Percentiles rank a stretch among this genome's conserved stretches.
These are phyloP conservation scores for Phaeodactylum tricornutum DNA, from an alignment of 108 stramenopile genomes.

Conservation along the genomic window DNA sequence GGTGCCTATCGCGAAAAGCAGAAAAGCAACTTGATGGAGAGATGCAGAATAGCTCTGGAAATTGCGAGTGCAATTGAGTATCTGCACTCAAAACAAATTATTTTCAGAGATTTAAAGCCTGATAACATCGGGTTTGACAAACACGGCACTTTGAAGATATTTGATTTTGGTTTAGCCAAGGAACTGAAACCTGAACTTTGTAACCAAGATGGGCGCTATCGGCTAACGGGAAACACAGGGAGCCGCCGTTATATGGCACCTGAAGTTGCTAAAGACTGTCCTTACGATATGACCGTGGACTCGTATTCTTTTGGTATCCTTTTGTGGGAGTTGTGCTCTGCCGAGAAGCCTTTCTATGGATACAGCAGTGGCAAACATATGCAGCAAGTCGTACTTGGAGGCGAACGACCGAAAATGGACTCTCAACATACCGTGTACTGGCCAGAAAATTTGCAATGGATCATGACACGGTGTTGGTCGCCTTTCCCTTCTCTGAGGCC, in stretches of 20 bases:
- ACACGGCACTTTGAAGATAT: conserved; percentile 22
- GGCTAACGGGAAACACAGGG: conserved; percentile 51
- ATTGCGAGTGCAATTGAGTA: conserved; percentile 32
- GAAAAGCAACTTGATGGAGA: conserved; percentile 11
- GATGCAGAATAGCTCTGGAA: conserved; percentile 18
- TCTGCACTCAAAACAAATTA: conserved; percentile 29
- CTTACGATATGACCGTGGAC: conserved; percentile 56
- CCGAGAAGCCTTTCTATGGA: conserved; percentile 51
- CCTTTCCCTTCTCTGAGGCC: not conserved
- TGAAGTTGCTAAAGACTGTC: conserved; percentile 33
- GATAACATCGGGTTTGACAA: conserved; percentile 58
- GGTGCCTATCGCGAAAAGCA: conserved; percentile 17
- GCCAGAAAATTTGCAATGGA: conserved; percentile 28
- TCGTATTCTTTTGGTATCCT: conserved; percentile 66
- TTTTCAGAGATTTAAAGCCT: conserved; percentile 53
- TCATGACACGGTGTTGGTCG: conserved; percentile 23
- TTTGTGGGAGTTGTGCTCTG: conserved; percentile 44
- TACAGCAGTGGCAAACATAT: conserved; percentile 29
- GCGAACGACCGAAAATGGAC: conserved; percentile 50
- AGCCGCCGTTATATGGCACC: conserved; percentile 30
- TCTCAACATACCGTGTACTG: conserved; percentile 22
- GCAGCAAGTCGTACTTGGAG: conserved; percentile 40
- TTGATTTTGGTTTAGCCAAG: conserved; percentile 54
- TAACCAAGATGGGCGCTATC: conserved; percentile 24
- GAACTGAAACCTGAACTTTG: conserved; percentile 28